Evolutionary conservation across 169 alveolate genomes (phyloP), one percentile per base, ranked within the genome.

Genomic region (Cryptosporidium sp.): DNA sequence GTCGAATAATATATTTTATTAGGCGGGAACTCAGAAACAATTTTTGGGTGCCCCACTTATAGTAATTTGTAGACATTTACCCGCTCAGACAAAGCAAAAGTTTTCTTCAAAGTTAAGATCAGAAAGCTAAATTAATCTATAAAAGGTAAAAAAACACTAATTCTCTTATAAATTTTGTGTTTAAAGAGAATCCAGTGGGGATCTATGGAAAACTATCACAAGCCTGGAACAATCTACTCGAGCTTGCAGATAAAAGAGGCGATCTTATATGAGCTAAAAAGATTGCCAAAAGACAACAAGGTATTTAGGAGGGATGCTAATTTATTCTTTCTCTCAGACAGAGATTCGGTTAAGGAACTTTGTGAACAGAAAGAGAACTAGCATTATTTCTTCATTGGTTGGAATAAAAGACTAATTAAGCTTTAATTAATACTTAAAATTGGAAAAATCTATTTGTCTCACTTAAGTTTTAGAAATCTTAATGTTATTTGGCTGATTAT

Each of bases 271-370:
- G 89, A 80, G 42, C 65, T 80, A 42, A 58, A 80, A 14, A 80
- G 70, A 23, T 80, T 80, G 75, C 75, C 89, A 18, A 29, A 42
- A 65, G 75, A 80, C 75, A 60, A 67, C 75, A 60, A 65, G 52
- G 75, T 80, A 23, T 80, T 45, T 48, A 80, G 68, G 60, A 62
- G 89, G 80, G 73, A 80, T 62, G 73, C 89, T 8, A 80, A 80
- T 60, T 23, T 80, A 48, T 80, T 80, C 52, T 80, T 80, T 65
- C 75, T 37, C 39, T 80, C 89, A 21, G 75, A 62, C 44, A 80
- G 75, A 65, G 89, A 80, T 37, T 39, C 72, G 70, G 68, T 80
- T 80, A 80, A 80, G 67, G 51, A 67, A 51, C 51, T 60, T 62
- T 80, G 52, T 39, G 58, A 56, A 56, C 31, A n/a, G 68, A 31